Evolutionary conservation across 2,329 filamentous ascomycete genomes (phyloP).

Genomic region (Ceratocystis cacaofunesta): DNA sequence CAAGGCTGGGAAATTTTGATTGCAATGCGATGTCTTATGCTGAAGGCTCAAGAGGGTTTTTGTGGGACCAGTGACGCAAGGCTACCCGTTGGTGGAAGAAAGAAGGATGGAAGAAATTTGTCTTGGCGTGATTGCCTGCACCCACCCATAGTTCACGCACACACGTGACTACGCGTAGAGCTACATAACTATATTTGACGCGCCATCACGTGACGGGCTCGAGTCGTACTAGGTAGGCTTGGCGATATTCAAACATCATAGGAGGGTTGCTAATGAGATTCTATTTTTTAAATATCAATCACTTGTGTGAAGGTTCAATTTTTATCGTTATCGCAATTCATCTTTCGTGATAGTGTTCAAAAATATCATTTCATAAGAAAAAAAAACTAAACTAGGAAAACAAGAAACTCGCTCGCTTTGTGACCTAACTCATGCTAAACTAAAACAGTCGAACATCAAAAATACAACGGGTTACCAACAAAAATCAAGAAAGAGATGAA

Average conservation of each 20-base stretch:
- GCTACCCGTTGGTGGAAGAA: background rate
- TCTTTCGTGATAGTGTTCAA: background rate
- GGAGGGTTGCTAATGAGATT: too few species aligned
- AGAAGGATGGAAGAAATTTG: background rate
- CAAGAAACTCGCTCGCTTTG: conserved; percentile 11
- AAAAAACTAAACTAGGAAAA: background rate
- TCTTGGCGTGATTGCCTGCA: background rate
- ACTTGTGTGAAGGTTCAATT: too few species aligned
- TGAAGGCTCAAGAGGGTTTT: background rate
- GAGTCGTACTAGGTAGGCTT: too few species aligned
- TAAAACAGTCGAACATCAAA: background rate
- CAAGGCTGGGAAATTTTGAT: background rate
- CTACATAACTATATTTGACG: too few species aligned
- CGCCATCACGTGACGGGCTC: too few species aligned
- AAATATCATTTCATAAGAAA: background rate
- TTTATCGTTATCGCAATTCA: background rate
- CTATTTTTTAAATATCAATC: too few species aligned
- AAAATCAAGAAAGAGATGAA: background rate
- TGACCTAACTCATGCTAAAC: background rate
- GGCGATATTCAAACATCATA: too few species aligned
- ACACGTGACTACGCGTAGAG: too few species aligned
- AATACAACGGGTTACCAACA: background rate
- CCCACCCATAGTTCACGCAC: too few species aligned
- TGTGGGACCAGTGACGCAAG: background rate
- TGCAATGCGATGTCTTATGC: too few species aligned